Percentiles rank a stretch among this genome's conserved stretches.
Evolutionary conservation across 495 filamentous ascomycete species (phyloP).

Genomic region (Sabuloglossum arenarium): DNA sequence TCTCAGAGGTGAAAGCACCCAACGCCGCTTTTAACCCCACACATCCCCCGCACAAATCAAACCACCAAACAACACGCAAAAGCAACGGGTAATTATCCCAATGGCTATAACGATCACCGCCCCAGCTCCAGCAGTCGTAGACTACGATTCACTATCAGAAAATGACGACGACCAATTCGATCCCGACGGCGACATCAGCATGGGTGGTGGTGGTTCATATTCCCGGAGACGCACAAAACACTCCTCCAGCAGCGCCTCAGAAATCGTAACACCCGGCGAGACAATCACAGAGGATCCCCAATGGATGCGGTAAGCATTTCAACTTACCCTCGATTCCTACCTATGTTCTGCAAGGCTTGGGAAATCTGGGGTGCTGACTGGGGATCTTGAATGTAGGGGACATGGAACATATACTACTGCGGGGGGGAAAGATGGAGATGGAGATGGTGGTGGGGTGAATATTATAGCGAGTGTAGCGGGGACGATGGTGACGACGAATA

Average conservation of each 20-base stretch:
- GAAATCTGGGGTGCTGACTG: not conserved
- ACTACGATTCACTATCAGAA: constrained; percentile 16
- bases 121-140: constrained; percentile 25
- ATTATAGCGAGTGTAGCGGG: constrained; percentile 80
- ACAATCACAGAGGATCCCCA: constrained; percentile 75
- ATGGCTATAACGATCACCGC: constrained; percentile 74
- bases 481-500: constrained; percentile 78
- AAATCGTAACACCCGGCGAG: constrained; percentile 77
- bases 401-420: constrained; percentile 58
- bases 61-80: constrained; percentile 4
- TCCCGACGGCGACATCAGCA: constrained; percentile 40
- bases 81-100: no score
- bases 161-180: constrained; percentile 31
- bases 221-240: constrained; percentile 22
- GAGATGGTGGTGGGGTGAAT: constrained; percentile 33
- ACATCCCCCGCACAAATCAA: not conserved
- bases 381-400: constrained; percentile 27
- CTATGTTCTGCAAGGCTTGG: not conserved
- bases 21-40: not conserved
- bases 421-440: no score
- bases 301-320: constrained; percentile 61
- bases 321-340: not conserved
- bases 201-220: constrained; percentile 21
- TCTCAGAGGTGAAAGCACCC: no score
- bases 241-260: constrained; percentile 17